Evolutionary conservation across 1,139 yeast genomes (phyloP).

Genomic region (Kodamaea anthophila): DNA sequence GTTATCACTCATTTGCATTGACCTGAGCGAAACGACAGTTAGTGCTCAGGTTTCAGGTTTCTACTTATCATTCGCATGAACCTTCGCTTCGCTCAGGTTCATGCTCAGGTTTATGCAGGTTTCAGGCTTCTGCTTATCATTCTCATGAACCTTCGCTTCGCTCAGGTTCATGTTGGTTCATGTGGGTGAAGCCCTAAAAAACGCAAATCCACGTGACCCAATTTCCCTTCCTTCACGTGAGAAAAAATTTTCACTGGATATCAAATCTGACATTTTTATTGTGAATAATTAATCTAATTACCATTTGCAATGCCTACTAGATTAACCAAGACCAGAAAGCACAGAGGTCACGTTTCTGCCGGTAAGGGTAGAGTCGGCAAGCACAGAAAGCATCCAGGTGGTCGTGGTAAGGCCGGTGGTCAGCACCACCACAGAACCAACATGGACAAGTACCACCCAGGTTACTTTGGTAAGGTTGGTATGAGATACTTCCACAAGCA

Average conservation of each 20-base stretch:
- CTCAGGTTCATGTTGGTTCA: too few relatives aligned
- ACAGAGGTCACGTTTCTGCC: slow-evolving; percentile 99
- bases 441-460: slow-evolving; percentile 99
- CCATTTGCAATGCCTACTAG: slow-evolving; percentile 90
- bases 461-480: slow-evolving; percentile 99
- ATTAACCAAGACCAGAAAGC: slow-evolving; percentile 99
- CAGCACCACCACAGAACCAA: slow-evolving; percentile 99
- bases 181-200: too few relatives aligned
- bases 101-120: too few relatives aligned
- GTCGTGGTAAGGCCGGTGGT: slow-evolving; percentile 99
- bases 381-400: slow-evolving; percentile 99
- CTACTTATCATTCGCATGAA: too few relatives aligned
- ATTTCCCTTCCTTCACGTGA: too few relatives aligned
- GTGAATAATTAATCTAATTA: slow-evolving; percentile 15
- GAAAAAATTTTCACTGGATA: slow-evolving; percentile 9
- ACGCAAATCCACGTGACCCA: too few relatives aligned
- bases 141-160: too few relatives aligned
- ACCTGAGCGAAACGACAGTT: too few relatives aligned
- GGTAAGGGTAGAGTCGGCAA: slow-evolving; percentile 99
- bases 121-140: too few relatives aligned
- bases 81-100: too few relatives aligned
- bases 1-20: too few relatives aligned
- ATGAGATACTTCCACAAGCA: slow-evolving; percentile 99
- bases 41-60: too few relatives aligned
- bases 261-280: slow-evolving; percentile 8